phyloP scores from a whole-genome alignment of 495 filamentous ascomycete species.

The Podospora pseudoanserina region DNA sequence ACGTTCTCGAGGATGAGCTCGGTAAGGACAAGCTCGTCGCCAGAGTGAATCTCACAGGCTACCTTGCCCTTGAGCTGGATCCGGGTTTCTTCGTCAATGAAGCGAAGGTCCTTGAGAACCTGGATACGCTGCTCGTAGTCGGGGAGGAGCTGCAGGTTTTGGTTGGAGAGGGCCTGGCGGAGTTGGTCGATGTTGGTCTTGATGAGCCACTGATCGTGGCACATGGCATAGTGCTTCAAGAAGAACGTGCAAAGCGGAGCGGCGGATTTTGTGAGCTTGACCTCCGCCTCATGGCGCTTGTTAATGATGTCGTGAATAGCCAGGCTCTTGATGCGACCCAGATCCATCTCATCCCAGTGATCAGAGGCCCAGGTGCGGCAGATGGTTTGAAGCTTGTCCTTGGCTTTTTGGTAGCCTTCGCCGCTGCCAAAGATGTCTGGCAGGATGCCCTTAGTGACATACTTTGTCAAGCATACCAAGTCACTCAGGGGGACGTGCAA shows the following conservation, averaged over 20 bases:
- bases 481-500: conserved; percentile 65
- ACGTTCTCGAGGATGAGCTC: conserved; percentile 96
- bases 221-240: conserved; percentile 87
- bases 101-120: conserved; percentile 84
- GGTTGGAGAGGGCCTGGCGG: conserved; percentile 85
- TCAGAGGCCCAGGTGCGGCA: conserved; percentile 65
- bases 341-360: conserved; percentile 85
- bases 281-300: conserved; percentile 59
- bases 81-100: conserved; percentile 77
- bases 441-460: conserved; percentile 59
- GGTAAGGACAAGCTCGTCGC: conserved; percentile 94
- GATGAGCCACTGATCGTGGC: conserved; percentile 91
- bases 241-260: conserved; percentile 70
- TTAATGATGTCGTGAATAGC: conserved; percentile 68
- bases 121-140: conserved; percentile 95
- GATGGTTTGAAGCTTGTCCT: conserved; percentile 60
- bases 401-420: conserved; percentile 39
- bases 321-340: conserved; percentile 72
- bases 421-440: conserved; percentile 50
- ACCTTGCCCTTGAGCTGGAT: conserved; percentile 97
- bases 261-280: conserved; percentile 52
- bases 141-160: conserved; percentile 93
- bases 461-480: conserved; percentile 77
- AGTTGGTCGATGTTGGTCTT: conserved; percentile 84
- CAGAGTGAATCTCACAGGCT: conserved; percentile 96